Percentiles rank a stretch among this genome's conserved stretches.
phyloP scores from a whole-genome alignment of 768 basidiomycete species.

The Daedaleopsis sinensis region DNA sequence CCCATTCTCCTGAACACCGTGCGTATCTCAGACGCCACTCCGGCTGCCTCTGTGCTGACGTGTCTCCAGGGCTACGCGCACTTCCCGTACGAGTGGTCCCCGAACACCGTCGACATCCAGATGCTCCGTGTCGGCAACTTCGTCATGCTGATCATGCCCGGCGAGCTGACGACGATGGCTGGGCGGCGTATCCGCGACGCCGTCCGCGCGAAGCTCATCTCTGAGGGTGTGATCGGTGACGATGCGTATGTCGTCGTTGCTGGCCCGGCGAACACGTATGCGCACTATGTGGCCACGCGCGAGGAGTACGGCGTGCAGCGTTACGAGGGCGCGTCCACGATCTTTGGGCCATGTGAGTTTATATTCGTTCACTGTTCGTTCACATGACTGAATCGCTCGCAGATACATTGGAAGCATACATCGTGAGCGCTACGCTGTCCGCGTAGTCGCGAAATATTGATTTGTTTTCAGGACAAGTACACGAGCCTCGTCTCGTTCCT shows the following conservation, averaged over 20 bases:
- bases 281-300: conserved; percentile 70
- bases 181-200: conserved; percentile 76
- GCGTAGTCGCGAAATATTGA: not conserved
- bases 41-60: conserved; percentile 10
- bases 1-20: conserved; percentile 79
- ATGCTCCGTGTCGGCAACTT: conserved; percentile 78
- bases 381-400: not conserved
- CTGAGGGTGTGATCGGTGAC: conserved; percentile 60
- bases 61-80: conserved; percentile 62
- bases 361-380: not conserved
- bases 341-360: conserved; percentile 68
- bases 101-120: conserved; percentile 73
- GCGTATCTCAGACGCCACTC: conserved; percentile 27
- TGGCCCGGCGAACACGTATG: conserved; percentile 83
- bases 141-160: conserved; percentile 75
- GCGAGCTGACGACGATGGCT: conserved; percentile 83
- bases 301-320: conserved; percentile 78
- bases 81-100: conserved; percentile 74
- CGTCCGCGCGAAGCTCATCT: conserved; percentile 63
- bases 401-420: conserved; percentile 83
- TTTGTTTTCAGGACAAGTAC: conserved; percentile 53
- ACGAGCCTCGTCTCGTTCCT: conserved; percentile 65
- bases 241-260: conserved; percentile 78
- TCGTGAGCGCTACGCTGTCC: conserved; percentile 27
- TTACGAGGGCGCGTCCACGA: conserved; percentile 81